These are phyloP conservation scores for Colletotrichum tropicicola DNA, from an alignment of 2,329 filamentous ascomycete species.

Conservation along the genomic window DNA sequence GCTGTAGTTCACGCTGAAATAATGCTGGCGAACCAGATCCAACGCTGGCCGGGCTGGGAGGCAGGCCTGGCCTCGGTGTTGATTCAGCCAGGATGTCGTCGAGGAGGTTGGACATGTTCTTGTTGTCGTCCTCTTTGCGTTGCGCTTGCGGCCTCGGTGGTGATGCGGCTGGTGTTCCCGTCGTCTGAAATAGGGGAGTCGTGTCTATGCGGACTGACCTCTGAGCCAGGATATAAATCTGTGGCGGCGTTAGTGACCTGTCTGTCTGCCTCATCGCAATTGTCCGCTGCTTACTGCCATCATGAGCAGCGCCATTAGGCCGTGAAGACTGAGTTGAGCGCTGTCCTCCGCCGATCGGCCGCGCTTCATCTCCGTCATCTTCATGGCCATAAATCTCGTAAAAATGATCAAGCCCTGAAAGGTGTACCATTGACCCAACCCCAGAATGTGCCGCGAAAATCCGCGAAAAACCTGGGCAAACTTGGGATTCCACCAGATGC, in stretches of 20 bases:
- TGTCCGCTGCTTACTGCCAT: slow-evolving; percentile 55
- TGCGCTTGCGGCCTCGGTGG: slow-evolving; percentile 31
- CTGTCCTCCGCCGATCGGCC: slow-evolving; percentile 46
- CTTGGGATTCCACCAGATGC: slow-evolving; percentile 75
- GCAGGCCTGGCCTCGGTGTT: slow-evolving; percentile 8
- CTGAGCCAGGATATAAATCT: slow-evolving; percentile 56
- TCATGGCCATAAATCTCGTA: slow-evolving; percentile 61
- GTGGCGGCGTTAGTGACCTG: slow-evolving; percentile 35
- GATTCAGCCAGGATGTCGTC: slow-evolving; percentile 51
- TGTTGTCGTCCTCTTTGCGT: slow-evolving; percentile 41
- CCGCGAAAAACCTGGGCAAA: slow-evolving; percentile 69
- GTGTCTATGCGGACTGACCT: slow-evolving; percentile 64
- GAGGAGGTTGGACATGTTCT: slow-evolving; percentile 56
- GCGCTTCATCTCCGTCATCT: slow-evolving; percentile 49
- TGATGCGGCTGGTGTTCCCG: slow-evolving; percentile 33
- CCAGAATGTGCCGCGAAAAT: slow-evolving; percentile 66
- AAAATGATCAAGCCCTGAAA: slow-evolving; percentile 69
- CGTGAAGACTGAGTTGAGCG: slow-evolving; percentile 62
- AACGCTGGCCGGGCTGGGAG: slow-evolving; percentile 13
- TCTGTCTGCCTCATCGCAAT: background rate
- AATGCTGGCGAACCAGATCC: slow-evolving; percentile 33
- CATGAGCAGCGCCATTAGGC: slow-evolving; percentile 61
- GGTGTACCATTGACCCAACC: slow-evolving; percentile 71
- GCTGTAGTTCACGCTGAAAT: slow-evolving; percentile 19
- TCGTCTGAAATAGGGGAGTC: slow-evolving; percentile 59